phyloP scores from a whole-genome alignment of 331 rosid genomes.

The Acacia concinna region DNA sequence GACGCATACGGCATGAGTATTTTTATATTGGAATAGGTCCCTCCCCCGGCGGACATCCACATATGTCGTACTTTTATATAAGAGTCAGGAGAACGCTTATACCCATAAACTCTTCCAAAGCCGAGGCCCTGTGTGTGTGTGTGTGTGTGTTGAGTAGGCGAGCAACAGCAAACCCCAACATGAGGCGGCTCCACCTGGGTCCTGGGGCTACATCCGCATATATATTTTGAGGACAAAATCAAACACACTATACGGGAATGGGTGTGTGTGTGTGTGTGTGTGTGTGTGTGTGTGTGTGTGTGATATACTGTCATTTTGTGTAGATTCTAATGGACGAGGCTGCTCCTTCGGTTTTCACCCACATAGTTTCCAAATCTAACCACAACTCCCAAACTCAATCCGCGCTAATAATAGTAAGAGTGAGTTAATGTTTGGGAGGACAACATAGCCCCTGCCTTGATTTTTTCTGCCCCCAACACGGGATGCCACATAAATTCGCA shows the following conservation, averaged over 20 bases:
- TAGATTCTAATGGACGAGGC: not conserved
- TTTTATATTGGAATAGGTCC: conserved; percentile 33
- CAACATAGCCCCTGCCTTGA: conserved; percentile 12
- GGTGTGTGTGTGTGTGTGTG: too few relatives aligned
- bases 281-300: too few relatives aligned
- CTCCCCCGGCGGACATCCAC: conserved; percentile 37
- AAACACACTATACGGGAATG: conserved; percentile 16
- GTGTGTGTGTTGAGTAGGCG: not conserved
- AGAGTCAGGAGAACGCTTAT: not conserved
- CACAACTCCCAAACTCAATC: not conserved
- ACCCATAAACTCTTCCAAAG: not conserved
- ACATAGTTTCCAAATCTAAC: not conserved
- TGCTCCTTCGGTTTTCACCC: not conserved
- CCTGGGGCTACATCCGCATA: too few relatives aligned
- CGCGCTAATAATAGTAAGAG: not conserved
- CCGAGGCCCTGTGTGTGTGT: not conserved
- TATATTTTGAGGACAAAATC: conserved; percentile 3
- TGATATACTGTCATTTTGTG: conserved; percentile 6
- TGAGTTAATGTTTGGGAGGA: not conserved
- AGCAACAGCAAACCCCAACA: conserved; percentile 22
- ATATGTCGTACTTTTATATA: conserved; percentile 32
- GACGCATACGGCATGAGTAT: conserved; percentile 30
- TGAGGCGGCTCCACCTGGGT: not conserved
- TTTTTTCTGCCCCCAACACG: not conserved
- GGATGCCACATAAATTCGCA: not conserved